phyloP scores from a whole-genome alignment of 2,329 filamentous ascomycete species.

The Boeremia exigua region DNA sequence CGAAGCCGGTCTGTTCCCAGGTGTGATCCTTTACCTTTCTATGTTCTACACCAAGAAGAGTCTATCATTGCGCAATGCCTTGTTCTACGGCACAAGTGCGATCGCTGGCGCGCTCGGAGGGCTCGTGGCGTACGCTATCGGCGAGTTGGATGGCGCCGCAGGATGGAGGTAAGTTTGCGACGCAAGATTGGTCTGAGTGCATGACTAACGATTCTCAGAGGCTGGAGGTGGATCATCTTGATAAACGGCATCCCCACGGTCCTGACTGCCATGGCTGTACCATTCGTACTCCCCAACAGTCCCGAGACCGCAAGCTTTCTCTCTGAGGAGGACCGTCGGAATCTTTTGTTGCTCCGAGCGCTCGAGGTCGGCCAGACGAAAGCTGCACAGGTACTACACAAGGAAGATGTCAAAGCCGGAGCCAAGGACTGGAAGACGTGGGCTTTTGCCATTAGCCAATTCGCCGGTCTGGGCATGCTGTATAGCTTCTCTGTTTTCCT shows the following conservation, averaged over 20 bases:
- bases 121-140: slow-evolving; percentile 37
- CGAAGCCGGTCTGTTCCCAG: slow-evolving; percentile 38
- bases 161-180: slow-evolving; percentile 20
- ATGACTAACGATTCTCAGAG: background rate
- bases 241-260: slow-evolving; percentile 41
- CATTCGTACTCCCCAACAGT: slow-evolving; percentile 60
- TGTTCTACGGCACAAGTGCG: slow-evolving; percentile 61
- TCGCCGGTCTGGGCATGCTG: slow-evolving; percentile 32
- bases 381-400: slow-evolving; percentile 54
- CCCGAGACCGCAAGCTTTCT: slow-evolving; percentile 45
- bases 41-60: slow-evolving; percentile 45
- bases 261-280: slow-evolving; percentile 52
- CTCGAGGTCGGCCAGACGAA: slow-evolving; percentile 52
- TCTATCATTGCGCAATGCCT: slow-evolving; percentile 58
- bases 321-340: slow-evolving; percentile 31
- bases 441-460: slow-evolving; percentile 55
- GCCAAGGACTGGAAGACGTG: slow-evolving; percentile 46
- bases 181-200: background rate
- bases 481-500: slow-evolving; percentile 38
- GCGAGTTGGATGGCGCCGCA: slow-evolving; percentile 29
- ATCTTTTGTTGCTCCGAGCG: slow-evolving; percentile 37
- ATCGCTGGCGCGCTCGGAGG: slow-evolving; percentile 61
- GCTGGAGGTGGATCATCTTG: slow-evolving; percentile 42
- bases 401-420: slow-evolving; percentile 57
- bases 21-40: slow-evolving; percentile 33